Conservation (phyloP, 176 grass and related monocot species). For the Saccharum spontaneum region DNA sequence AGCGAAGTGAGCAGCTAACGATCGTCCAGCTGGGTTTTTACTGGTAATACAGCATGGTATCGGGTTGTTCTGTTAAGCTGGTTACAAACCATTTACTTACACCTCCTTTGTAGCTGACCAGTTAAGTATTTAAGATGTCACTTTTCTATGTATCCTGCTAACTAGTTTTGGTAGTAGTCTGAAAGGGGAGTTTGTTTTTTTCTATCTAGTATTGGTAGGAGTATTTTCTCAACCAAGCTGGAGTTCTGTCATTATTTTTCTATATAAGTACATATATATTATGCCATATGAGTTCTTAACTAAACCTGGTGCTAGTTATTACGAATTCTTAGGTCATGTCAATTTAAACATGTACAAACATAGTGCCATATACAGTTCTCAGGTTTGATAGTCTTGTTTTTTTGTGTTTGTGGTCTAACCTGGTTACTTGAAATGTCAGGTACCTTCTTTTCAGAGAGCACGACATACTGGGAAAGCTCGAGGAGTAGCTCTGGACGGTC, state of each 20-base stretch:
- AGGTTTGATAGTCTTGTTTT: not conserved
- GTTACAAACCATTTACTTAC: too few species aligned
- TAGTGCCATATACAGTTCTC: not conserved
- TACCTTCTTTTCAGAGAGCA: constrained; percentile 59
- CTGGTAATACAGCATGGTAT: not conserved
- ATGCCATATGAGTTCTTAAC: not conserved
- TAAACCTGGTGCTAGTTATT: not conserved
- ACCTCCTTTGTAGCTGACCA: not conserved
- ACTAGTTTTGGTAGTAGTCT: not conserved
- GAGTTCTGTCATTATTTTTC: not conserved
- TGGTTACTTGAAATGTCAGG: constrained; percentile 30
- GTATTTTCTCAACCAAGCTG: not conserved
- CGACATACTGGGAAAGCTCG: constrained; percentile 53
- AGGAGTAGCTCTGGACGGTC: constrained; percentile 19
- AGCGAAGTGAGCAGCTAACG: not conserved
- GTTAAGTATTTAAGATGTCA: not conserved
- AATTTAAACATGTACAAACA: not conserved
- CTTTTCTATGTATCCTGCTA: not conserved
- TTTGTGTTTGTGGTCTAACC: not conserved
- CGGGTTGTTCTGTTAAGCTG: not conserved
- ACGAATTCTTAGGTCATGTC: not conserved
- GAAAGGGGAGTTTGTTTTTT: not conserved
- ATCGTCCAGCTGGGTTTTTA: not conserved
- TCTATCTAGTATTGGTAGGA: not conserved
- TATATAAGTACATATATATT: not conserved